phyloP scores from a whole-genome alignment of 2,329 filamentous ascomycete species.

The Fusarium duplospermum region DNA sequence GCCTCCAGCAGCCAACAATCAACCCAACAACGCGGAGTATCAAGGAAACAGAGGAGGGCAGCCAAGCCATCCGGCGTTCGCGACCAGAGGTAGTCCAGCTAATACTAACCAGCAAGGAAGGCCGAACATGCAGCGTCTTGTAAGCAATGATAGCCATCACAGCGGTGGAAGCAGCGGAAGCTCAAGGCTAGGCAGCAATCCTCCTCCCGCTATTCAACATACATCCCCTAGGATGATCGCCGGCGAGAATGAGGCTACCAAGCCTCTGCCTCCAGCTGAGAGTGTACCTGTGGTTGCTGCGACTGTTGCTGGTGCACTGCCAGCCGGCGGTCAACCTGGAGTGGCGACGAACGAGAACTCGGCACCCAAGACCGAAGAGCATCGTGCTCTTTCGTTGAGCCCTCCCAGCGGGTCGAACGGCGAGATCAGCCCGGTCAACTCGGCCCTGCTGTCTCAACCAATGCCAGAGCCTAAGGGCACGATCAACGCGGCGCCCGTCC shows the following conservation, averaged over 20 bases:
- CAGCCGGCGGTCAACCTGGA: background rate
- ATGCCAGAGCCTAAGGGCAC: conserved; percentile 6
- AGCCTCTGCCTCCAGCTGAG: conserved; percentile 5
- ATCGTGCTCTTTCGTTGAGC: conserved; percentile 30
- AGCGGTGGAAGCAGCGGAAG: conserved; percentile 18
- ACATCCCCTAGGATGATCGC: conserved; percentile 2
- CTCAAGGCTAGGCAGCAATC: conserved; percentile 3
- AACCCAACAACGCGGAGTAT: background rate
- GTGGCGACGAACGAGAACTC: background rate
- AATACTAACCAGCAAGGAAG: conserved; percentile 1
- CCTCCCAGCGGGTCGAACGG: conserved; percentile 22
- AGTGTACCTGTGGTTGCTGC: conserved; percentile 8
- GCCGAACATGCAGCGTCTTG: conserved; percentile 13
- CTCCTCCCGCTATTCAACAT: conserved; percentile 5
- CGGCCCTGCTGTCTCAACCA: conserved; percentile 17
- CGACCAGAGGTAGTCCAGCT: background rate
- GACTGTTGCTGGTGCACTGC: background rate
- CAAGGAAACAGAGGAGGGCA: conserved; percentile 3
- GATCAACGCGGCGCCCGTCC: background rate
- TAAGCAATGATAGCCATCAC: conserved; percentile 23
- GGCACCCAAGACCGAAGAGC: conserved; percentile 8
- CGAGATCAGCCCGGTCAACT: conserved; percentile 23
- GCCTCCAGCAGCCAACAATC: conserved; percentile 10
- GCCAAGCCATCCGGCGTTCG: background rate
- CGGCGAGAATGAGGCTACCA: conserved; percentile 15